Evolutionary conservation across 23 red algal species (phyloP).

Genomic region (Gracilariopsis chorda): DNA sequence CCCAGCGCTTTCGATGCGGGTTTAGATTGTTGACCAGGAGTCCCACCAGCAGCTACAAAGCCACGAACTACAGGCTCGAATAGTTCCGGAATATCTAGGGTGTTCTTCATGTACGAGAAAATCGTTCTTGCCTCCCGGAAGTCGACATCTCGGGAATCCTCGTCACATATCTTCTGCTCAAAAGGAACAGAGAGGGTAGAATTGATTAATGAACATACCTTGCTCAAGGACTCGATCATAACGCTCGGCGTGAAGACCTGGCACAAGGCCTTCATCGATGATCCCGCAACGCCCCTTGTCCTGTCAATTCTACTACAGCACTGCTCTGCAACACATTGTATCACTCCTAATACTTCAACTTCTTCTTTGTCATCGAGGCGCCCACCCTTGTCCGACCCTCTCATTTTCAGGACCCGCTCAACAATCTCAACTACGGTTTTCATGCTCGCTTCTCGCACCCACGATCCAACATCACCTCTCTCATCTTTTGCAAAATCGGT

Average conservation of each 20-base stretch:
- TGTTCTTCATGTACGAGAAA: slow-evolving; percentile 24
- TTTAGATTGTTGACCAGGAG: slow-evolving; percentile 23
- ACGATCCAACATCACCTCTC: slow-evolving; percentile 84
- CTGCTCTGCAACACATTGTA: slow-evolving; percentile 22
- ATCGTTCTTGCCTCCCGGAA: slow-evolving; percentile 1
- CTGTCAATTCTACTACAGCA: slow-evolving; percentile 64
- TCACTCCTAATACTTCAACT: not conserved
- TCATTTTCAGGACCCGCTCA: not conserved
- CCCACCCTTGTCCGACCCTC: not conserved
- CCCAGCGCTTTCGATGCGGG: slow-evolving; percentile 21
- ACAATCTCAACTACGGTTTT: not conserved
- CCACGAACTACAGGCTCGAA: slow-evolving; percentile 16
- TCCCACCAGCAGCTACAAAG: slow-evolving; percentile 36
- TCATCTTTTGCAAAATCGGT: slow-evolving; percentile 65
- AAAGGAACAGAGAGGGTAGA: not conserved
- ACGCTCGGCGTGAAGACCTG: not conserved
- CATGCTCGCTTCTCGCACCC: slow-evolving; percentile 76
- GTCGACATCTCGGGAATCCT: not conserved
- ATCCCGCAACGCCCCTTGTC: slow-evolving; percentile 54
- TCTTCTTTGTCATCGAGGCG: not conserved
- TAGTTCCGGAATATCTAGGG: slow-evolving; percentile 4
- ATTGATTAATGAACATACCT: not conserved
- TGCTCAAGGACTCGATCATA: not conserved
- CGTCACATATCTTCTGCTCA: not conserved
- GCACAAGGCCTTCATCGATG: slow-evolving; percentile 10